A percentile compares a stretch with the other conserved stretches of the same genome.
These are phyloP conservation scores for Phytopythium aichiense DNA, from an alignment of 352 stramenopile species.

Conservation along the genomic window DNA sequence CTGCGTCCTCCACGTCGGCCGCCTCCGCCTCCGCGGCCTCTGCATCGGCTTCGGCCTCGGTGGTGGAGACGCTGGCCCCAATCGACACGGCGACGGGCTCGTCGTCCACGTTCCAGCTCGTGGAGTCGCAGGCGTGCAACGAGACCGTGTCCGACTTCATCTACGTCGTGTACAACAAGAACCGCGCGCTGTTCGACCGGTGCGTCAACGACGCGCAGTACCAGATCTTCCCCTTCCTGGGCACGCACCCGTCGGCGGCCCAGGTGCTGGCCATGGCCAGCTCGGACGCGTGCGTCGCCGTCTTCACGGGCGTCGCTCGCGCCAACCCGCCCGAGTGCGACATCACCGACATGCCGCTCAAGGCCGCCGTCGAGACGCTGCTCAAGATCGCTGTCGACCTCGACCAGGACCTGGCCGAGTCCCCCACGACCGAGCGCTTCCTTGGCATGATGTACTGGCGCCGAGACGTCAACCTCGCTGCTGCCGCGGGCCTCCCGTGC, in stretches of 20 bases:
- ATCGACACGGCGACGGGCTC: constrained; percentile 33
- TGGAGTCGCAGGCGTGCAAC: constrained; percentile 36
- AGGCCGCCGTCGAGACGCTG: constrained; percentile 48
- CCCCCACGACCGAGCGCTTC: constrained; percentile 32
- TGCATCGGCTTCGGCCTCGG: constrained; percentile 6
- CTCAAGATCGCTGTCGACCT: constrained; percentile 51
- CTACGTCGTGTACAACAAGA: constrained; percentile 51
- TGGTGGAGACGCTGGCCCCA: constrained; percentile 12
- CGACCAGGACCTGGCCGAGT: constrained; percentile 11
- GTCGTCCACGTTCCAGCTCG: constrained; percentile 47
- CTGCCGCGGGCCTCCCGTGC: constrained; percentile 30
- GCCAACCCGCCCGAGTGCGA: constrained; percentile 39
- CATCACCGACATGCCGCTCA: constrained; percentile 45
- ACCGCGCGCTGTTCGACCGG: constrained; percentile 41
- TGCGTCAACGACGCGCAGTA: constrained; percentile 46
- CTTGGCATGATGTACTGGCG: constrained; percentile 44
- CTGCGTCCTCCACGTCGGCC: constrained; percentile 3
- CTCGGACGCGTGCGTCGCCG: constrained; percentile 33
- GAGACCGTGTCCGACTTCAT: constrained; percentile 33
- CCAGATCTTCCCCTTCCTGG: constrained; percentile 56
- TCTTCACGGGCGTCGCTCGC: constrained; percentile 48
- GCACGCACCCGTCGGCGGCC: constrained; percentile 32
- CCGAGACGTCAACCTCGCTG: constrained; percentile 43
- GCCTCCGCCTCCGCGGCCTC: constrained; percentile 6
- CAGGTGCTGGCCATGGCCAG: constrained; percentile 32